Percentiles rank a stretch among this genome's conserved stretches.
Evolutionary conservation across 2,329 filamentous ascomycete genomes (phyloP).

Genomic region (Alternaria ethzedia): DNA sequence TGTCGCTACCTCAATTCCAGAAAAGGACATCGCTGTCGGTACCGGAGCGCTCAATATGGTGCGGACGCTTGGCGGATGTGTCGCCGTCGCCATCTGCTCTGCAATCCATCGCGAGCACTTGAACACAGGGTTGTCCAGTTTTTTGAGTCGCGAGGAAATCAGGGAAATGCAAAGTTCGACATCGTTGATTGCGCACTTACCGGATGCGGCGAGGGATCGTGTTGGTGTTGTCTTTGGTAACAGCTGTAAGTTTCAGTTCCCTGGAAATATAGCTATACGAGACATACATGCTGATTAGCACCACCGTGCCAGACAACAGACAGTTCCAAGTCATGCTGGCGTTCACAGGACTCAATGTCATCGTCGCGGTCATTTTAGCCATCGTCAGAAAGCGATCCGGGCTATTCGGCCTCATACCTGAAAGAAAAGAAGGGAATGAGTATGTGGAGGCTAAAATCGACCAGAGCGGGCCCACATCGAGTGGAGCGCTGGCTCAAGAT

Average conservation of each 20-base stretch:
- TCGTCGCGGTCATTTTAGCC: slow-evolving; percentile 27
- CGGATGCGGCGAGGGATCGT: slow-evolving; percentile 16
- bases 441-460: slow-evolving; percentile 15
- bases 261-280: not conserved
- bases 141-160: slow-evolving; percentile 33
- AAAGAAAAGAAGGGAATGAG: slow-evolving; percentile 32
- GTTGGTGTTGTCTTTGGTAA: slow-evolving; percentile 36
- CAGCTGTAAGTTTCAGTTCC: slow-evolving; percentile 18
- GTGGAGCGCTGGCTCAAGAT: not conserved
- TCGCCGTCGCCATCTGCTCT: slow-evolving; percentile 41
- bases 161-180: slow-evolving; percentile 24
- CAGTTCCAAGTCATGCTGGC: slow-evolving; percentile 41
- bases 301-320: slow-evolving; percentile 24
- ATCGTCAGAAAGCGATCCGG: slow-evolving; percentile 31
- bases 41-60: slow-evolving; percentile 43
- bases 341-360: slow-evolving; percentile 32
- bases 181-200: slow-evolving; percentile 20
- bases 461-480: not conserved
- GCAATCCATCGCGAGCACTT: slow-evolving; percentile 35
- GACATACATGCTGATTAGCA: not conserved
- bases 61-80: slow-evolving; percentile 39
- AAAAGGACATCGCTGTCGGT: slow-evolving; percentile 35
- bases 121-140: slow-evolving; percentile 16
- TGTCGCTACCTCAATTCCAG: slow-evolving; percentile 26
- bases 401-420: slow-evolving; percentile 27